Conservation (phyloP, 129 eudicot genomes). For the Centrapalus pauciflorus region DNA sequence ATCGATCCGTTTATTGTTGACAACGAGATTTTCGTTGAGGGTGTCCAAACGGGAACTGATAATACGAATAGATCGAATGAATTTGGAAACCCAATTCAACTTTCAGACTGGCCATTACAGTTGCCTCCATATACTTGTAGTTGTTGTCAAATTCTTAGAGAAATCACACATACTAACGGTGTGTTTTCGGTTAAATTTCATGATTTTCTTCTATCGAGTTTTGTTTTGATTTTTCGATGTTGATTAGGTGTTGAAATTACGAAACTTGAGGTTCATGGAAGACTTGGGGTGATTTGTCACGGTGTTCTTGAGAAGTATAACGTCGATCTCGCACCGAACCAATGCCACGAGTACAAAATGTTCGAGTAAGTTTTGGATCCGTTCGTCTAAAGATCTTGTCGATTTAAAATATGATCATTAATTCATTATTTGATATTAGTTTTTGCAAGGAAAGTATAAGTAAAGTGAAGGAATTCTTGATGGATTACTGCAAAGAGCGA, state of each 20-base stretch:
- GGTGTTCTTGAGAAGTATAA: slow-evolving; percentile 40
- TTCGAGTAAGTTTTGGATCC: slow-evolving; percentile 48
- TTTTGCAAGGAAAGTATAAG: slow-evolving; percentile 39
- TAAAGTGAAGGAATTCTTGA: slow-evolving; percentile 42
- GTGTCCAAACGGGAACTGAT: background rate
- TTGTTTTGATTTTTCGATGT: background rate
- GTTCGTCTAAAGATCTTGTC: background rate
- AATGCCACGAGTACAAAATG: slow-evolving; percentile 36
- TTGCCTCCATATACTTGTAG: slow-evolving; percentile 41
- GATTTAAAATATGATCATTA: background rate
- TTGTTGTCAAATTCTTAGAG: slow-evolving; percentile 60
- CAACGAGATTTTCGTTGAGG: background rate
- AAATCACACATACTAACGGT: slow-evolving; percentile 66
- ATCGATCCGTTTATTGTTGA: background rate
- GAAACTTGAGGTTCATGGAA: slow-evolving; percentile 74
- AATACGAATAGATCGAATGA: slow-evolving; percentile 2
- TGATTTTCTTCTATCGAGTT: background rate
- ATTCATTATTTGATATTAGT: slow-evolving; percentile 16
- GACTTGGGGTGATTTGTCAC: slow-evolving; percentile 50
- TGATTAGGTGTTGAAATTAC: slow-evolving; percentile 31
- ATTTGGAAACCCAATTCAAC: slow-evolving; percentile 36
- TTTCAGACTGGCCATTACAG: slow-evolving; percentile 43
- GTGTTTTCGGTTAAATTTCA: background rate
- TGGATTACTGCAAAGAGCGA: slow-evolving; percentile 44
- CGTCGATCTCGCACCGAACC: slow-evolving; percentile 15